These are phyloP conservation scores for Cladophialophora immunda DNA, from an alignment of 2,329 filamentous ascomycete species.

Conservation along the genomic window DNA sequence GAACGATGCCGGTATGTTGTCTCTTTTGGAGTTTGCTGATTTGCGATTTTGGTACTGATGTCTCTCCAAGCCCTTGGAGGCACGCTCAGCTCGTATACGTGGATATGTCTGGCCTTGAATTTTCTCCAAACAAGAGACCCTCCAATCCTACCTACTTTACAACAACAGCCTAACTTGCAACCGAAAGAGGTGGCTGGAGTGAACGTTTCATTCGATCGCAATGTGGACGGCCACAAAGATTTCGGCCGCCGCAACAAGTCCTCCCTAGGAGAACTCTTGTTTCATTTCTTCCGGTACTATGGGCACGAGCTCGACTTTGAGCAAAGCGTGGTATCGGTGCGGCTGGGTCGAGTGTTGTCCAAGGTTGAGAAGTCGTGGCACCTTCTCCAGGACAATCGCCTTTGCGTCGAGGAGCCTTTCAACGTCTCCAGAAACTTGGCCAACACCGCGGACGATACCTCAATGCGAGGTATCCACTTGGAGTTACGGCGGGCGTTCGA, in stretches of 20 bases:
- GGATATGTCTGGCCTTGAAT: conserved; percentile 98
- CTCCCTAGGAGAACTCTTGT: conserved; percentile 83
- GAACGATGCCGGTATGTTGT: conserved; percentile 87
- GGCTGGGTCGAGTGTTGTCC: conserved; percentile 77
- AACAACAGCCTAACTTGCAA: conserved; percentile 73
- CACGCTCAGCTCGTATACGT: conserved; percentile 96
- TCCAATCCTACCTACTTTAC: conserved; percentile 84
- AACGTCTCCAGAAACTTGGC: conserved; percentile 88
- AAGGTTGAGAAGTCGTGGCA: conserved; percentile 92
- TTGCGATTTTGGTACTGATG: conserved; percentile 26
- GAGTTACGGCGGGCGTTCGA: conserved; percentile 91
- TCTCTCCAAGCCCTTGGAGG: conserved; percentile 77
- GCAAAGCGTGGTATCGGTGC: conserved; percentile 82
- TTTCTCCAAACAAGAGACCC: conserved; percentile 89
- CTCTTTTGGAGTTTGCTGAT: background rate
- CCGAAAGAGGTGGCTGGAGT: conserved; percentile 70
- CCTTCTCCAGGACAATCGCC: conserved; percentile 76
- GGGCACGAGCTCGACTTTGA: conserved; percentile 93
- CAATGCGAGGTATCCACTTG: conserved; percentile 87
- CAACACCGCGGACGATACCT: conserved; percentile 95
- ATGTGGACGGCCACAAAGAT: conserved; percentile 75
- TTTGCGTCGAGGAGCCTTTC: conserved; percentile 97
- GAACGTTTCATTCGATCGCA: conserved; percentile 83
- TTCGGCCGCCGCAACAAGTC: conserved; percentile 84
- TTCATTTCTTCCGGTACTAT: conserved; percentile 95